Conservation (phyloP, 176 grass and related monocot genomes). For the Hsuehochloa calcarea region DNA sequence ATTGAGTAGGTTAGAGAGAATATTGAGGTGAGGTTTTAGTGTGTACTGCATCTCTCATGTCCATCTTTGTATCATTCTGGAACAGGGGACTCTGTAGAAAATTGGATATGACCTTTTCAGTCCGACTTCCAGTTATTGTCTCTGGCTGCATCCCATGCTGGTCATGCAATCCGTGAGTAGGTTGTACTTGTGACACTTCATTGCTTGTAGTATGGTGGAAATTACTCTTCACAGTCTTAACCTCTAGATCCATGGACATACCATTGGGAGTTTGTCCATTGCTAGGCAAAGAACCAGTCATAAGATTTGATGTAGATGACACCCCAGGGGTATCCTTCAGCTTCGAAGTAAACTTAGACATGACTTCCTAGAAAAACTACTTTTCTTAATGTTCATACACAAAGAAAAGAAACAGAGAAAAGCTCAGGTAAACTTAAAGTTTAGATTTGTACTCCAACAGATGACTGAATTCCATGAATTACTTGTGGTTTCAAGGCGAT, state of each 20-base stretch:
- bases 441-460: conserved; percentile 46
- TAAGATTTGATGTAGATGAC: conserved; percentile 33
- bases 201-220: conserved; percentile 28
- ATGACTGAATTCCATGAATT: conserved; percentile 70
- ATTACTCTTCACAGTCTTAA: conserved; percentile 33
- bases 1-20: conserved; percentile 11
- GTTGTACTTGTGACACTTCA: conserved; percentile 30
- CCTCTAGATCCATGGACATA: conserved; percentile 37
- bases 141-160: conserved; percentile 30
- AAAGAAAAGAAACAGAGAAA: conserved; percentile 18
- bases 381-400: conserved; percentile 24
- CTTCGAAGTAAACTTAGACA: conserved; percentile 62
- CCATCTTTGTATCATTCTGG: conserved; percentile 38
- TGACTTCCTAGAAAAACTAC: conserved; percentile 43
- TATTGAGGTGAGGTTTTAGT: background rate
- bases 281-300: conserved; percentile 35
- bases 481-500: conserved; percentile 68
- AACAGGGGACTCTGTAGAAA: conserved; percentile 77
- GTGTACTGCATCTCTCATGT: conserved; percentile 49
- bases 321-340: conserved; percentile 39
- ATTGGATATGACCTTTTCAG: conserved; percentile 70
- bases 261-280: conserved; percentile 38
- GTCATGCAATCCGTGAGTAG: conserved; percentile 24
- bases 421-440: background rate
- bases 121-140: conserved; percentile 38